Base-by-base conservation (phyloP, 176 grass and related monocot genomes). In the Aegilops bicornis region DNA sequence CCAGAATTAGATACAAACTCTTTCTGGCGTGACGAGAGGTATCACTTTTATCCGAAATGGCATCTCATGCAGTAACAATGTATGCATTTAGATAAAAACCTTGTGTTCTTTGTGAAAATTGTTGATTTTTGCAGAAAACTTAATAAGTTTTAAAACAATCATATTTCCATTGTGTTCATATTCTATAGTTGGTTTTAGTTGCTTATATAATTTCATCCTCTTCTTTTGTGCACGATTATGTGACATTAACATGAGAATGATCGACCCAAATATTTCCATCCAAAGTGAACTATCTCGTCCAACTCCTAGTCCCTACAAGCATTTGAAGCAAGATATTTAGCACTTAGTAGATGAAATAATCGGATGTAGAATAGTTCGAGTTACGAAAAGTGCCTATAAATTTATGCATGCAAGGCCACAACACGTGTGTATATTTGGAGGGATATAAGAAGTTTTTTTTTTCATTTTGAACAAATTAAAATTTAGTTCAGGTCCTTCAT, bases 11-110 rank as follows among this genome's bases (percentile, higher is more conserved):
- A 98, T 50, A 89, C 96, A 82, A 98, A 98, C 87, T 98, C 96
- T 76, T 98, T 95, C 84, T 95, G 96, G 96, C 93, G 64, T 81
- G 96, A 98, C 82, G 93, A 98, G 82, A 98, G 93, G 93, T 98
- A 89, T 65, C 12, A 63, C 58, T 69, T 79, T 75, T 87, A 5
- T 85, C 68, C 77, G 13, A 79, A 80, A 56, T 83, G 14, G 27
- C 87, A 32, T 83, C 43, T 70, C 59, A 54, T 75, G 23, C 6
- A 19, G 11, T 12, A 43, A 56, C 10, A 47, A 82, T 4, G 12
- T n/a, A 32, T 66, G 43, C 5, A 47, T 74, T 74, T 83, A 20
- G 12, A n/a, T 54, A 69, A 3, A 69, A 32, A 67, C 47, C 13
- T 17, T 20, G 19, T 77, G 6, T 56, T 23, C 29, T 80, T 82